These are phyloP conservation scores for Pyricularia pennisetigena DNA, from an alignment of 2,329 filamentous ascomycete species.

Conservation along the genomic window DNA sequence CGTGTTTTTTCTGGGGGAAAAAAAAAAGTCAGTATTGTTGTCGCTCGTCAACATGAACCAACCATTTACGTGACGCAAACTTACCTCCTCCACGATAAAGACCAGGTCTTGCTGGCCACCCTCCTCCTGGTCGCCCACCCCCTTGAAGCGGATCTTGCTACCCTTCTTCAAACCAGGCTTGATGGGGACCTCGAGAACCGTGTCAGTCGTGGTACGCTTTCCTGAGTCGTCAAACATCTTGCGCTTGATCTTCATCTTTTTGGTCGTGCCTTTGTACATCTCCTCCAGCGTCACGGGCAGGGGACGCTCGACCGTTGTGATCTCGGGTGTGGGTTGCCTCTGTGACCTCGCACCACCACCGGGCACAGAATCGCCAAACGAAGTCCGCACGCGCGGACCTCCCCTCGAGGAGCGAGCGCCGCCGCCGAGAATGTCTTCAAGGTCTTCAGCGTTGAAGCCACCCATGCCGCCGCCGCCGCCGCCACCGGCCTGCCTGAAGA, in stretches of 20 bases:
- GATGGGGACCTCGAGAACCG: conserved; percentile 88
- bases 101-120: conserved; percentile 92
- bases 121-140: conserved; percentile 96
- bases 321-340: conserved; percentile 62
- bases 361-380: conserved; percentile 21
- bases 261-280: conserved; percentile 74
- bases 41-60: conserved; percentile 5
- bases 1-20: conserved; percentile 78
- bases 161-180: conserved; percentile 94
- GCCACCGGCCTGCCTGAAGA: conserved; percentile 52
- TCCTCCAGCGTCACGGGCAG: conserved; percentile 80
- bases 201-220: conserved; percentile 79
- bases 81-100: conserved; percentile 89
- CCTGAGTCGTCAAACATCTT: conserved; percentile 85
- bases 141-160: conserved; percentile 96
- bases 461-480: conserved; percentile 33
- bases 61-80: conserved; percentile 17
- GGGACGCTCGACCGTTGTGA: conserved; percentile 81
- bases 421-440: conserved; percentile 44
- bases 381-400: conserved; percentile 27
- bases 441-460: conserved; percentile 29
- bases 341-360: conserved; percentile 18
- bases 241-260: conserved; percentile 97
- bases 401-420: conserved; percentile 28
- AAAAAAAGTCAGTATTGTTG: conserved; percentile 26